These are phyloP conservation scores for Drechslerella dactyloides DNA, from an alignment of 2,329 filamentous ascomycete genomes.

Conservation along the genomic window DNA sequence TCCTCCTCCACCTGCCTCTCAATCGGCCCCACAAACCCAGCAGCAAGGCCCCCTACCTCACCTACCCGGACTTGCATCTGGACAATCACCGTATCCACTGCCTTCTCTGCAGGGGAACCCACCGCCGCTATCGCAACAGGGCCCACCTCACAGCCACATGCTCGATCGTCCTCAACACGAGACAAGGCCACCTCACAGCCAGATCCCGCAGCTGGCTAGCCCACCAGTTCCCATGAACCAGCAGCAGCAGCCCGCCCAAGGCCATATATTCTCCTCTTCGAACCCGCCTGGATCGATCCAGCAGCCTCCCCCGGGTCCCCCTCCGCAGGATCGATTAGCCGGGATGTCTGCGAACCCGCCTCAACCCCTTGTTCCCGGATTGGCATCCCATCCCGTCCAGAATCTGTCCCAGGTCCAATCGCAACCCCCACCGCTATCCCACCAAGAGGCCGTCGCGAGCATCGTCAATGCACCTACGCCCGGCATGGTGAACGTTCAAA, in stretches of 20 bases:
- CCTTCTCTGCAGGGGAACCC: slow-evolving; percentile 36
- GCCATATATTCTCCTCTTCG: slow-evolving; percentile 28
- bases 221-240: slow-evolving; percentile 28
- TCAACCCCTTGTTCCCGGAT: slow-evolving; percentile 35
- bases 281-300: slow-evolving; percentile 28
- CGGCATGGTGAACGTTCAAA: slow-evolving; percentile 19
- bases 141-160: slow-evolving; percentile 33
- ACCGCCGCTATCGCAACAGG: slow-evolving; percentile 14
- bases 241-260: slow-evolving; percentile 29
- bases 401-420: slow-evolving; percentile 22
- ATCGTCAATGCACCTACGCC: slow-evolving; percentile 19
- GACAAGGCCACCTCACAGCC: slow-evolving; percentile 30
- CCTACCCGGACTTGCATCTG: slow-evolving; percentile 28
- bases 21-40: slow-evolving; percentile 22
- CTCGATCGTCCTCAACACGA: slow-evolving; percentile 39
- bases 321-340: slow-evolving; percentile 26
- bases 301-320: slow-evolving; percentile 8
- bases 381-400: slow-evolving; percentile 35
- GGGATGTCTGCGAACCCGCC: slow-evolving; percentile 22
- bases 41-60: slow-evolving; percentile 36
- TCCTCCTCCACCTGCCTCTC: slow-evolving; percentile 37
- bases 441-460: slow-evolving; percentile 38
- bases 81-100: slow-evolving; percentile 40
- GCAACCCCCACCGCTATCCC: slow-evolving; percentile 30
- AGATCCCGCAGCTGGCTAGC: slow-evolving; percentile 42